Percentiles rank a stretch among this genome's conserved stretches.
Evolutionary conservation across 352 stramenopile species (phyloP).

Genomic region (Phytophthora tubulina): DNA sequence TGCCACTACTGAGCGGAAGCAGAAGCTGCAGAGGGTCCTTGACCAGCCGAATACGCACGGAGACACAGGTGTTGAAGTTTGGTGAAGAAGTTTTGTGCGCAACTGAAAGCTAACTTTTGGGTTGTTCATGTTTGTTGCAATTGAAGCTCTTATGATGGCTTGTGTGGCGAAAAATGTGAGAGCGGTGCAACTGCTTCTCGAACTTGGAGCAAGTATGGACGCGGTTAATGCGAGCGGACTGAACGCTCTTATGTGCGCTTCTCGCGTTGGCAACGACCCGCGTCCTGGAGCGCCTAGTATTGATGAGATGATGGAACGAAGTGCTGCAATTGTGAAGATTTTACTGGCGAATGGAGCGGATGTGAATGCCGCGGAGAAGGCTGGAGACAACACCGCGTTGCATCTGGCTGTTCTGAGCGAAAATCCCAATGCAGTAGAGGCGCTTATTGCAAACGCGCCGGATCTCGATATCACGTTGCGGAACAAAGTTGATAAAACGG

Average conservation of each 20-base stretch:
- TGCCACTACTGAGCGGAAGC: conserved; percentile 49
- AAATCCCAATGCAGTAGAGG: conserved; percentile 56
- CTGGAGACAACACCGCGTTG: conserved; percentile 68
- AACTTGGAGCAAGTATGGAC: conserved; percentile 52
- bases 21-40: conserved; percentile 60
- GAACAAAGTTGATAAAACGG: conserved; percentile 49
- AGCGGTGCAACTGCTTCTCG: conserved; percentile 55
- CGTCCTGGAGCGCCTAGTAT: conserved; percentile 27
- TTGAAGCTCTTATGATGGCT: conserved; percentile 86
- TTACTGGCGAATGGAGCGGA: conserved; percentile 55
- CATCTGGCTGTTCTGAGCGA: conserved; percentile 80
- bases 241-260: conserved; percentile 85
- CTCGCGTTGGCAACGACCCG: conserved; percentile 56
- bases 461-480: conserved; percentile 37
- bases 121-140: not conserved
- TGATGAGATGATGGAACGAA: conserved; percentile 54
- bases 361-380: conserved; percentile 56
- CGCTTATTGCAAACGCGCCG: conserved; percentile 37
- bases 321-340: conserved; percentile 57
- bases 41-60: conserved; percentile 76
- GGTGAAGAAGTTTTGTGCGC: not conserved
- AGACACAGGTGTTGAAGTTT: conserved; percentile 67
- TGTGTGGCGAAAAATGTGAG: conserved; percentile 80
- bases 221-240: conserved; percentile 64
- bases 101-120: not conserved